phyloP scores from a whole-genome alignment of 495 filamentous ascomycete species.

The Neurospora sp. region DNA sequence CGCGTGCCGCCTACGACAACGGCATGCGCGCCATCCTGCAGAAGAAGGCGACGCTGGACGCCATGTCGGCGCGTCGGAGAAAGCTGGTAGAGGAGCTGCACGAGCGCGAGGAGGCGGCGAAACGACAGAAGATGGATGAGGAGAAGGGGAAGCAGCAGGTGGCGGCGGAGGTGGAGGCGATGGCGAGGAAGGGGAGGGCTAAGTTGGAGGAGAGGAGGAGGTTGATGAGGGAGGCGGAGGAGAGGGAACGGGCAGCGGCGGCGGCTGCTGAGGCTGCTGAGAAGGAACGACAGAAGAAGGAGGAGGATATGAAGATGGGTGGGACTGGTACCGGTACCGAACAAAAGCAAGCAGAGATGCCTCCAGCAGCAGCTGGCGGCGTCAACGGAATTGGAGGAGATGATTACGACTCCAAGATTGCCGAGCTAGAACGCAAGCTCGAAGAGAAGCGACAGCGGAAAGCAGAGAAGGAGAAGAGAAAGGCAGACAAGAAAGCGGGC shows the following conservation, averaged over 20 bases:
- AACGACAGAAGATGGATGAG: conserved; percentile 9
- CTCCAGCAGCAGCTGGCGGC: background rate
- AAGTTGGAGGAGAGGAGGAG: conserved; percentile 26
- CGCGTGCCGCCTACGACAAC: conserved; percentile 31
- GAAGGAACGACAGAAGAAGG: conserved; percentile 6
- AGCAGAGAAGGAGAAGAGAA: conserved; percentile 25
- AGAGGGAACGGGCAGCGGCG: conserved; percentile 14
- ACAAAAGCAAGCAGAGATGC: background rate
- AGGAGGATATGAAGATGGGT: background rate
- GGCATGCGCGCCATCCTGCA: conserved; percentile 30
- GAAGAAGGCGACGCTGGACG: conserved; percentile 17
- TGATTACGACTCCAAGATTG: conserved; percentile 28
- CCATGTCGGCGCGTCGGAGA: conserved; percentile 21
- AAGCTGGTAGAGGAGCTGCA: conserved; percentile 30
- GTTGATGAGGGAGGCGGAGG: conserved; percentile 30
- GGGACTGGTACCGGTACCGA: background rate
- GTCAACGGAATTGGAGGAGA: background rate
- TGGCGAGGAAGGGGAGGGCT: conserved; percentile 13
- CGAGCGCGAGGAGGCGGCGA: conserved; percentile 21
- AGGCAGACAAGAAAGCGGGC: conserved; percentile 16
- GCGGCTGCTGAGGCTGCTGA: conserved; percentile 5
- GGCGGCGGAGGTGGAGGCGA: conserved; percentile 12
- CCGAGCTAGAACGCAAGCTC: conserved; percentile 29
- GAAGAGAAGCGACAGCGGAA: conserved; percentile 17
- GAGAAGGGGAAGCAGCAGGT: background rate